These are phyloP conservation scores for Schizothecium vesticola DNA, from an alignment of 495 filamentous ascomycete genomes.

Conservation along the genomic window DNA sequence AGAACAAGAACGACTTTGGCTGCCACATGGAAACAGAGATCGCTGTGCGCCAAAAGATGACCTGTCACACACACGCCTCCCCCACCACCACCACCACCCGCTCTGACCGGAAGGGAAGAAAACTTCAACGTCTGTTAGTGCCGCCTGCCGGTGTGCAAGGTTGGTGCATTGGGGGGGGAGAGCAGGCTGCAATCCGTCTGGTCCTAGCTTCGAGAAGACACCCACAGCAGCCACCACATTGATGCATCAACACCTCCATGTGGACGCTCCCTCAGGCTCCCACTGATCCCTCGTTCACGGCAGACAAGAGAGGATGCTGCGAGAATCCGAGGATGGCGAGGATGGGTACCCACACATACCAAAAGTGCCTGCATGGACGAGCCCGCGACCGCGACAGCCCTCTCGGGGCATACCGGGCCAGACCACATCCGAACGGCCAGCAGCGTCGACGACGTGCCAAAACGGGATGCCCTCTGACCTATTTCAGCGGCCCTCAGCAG, in stretches of 20 bases:
- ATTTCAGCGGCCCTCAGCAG: not conserved
- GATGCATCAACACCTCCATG: not conserved
- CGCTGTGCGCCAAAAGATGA: not conserved
- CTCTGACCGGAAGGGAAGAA: not conserved
- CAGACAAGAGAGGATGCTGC: not conserved
- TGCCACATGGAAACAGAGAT: not conserved
- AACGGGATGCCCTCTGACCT: not conserved
- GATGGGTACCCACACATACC: not conserved
- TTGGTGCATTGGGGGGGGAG: not conserved
- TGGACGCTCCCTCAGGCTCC: not conserved
- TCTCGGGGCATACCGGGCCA: not conserved
- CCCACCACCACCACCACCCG: not conserved
- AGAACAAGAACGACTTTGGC: not conserved
- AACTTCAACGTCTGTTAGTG: not conserved
- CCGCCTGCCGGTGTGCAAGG: conserved; percentile 5
- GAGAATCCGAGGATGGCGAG: not conserved
- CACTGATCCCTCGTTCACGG: not conserved
- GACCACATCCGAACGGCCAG: not conserved
- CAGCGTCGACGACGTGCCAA: not conserved
- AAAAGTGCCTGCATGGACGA: conserved; percentile 18
- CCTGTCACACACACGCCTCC: not conserved
- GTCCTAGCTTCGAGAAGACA: not conserved
- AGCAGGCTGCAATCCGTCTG: not conserved
- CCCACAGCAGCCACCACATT: not conserved
- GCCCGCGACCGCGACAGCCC: not conserved